Conservation (phyloP, 2,329 filamentous ascomycete genomes). For the Ascosphaera apis region DNA sequence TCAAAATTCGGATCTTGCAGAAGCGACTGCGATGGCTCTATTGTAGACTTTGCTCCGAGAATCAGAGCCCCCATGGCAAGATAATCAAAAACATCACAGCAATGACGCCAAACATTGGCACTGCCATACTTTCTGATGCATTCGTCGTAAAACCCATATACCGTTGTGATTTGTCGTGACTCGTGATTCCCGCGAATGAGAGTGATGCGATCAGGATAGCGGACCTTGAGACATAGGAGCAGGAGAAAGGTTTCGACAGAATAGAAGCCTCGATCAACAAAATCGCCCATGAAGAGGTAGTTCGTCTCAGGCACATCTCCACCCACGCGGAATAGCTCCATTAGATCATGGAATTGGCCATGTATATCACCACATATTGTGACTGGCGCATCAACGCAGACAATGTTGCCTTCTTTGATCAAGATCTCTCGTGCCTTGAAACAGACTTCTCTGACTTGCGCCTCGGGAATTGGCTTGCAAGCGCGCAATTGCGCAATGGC, state of each 20-base stretch:
- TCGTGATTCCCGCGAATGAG: conserved; percentile 96
- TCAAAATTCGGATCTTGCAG: conserved; percentile 22
- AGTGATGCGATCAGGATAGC: conserved; percentile 88
- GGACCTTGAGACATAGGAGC: conserved; percentile 86
- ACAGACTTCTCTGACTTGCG: conserved; percentile 87
- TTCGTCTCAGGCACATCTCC: conserved; percentile 96
- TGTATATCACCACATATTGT: conserved; percentile 98
- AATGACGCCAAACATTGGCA: conserved; percentile 97
- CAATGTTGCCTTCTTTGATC: conserved; percentile 99
- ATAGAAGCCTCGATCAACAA: conserved; percentile 95
- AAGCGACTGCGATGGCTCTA: conserved; percentile 28
- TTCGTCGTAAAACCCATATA: conserved; percentile 97
- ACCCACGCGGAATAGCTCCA: conserved; percentile 97
- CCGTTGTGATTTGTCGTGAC: conserved; percentile 90
- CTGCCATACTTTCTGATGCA: conserved; percentile 97
- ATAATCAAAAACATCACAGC: conserved; percentile 99
- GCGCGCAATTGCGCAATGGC: conserved; percentile 88
- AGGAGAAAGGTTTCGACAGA: conserved; percentile 97
- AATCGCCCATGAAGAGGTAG: conserved; percentile 97
- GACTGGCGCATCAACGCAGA: conserved; percentile 84
- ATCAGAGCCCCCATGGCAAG: conserved; percentile 92
- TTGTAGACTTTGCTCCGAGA: conserved; percentile 51
- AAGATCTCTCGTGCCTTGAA: conserved; percentile 96
- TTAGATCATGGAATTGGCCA: conserved; percentile 95
- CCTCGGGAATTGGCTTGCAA: conserved; percentile 87